Conservation (phyloP, 2,329 filamentous ascomycete species). For the Diaporthe sp. region DNA sequence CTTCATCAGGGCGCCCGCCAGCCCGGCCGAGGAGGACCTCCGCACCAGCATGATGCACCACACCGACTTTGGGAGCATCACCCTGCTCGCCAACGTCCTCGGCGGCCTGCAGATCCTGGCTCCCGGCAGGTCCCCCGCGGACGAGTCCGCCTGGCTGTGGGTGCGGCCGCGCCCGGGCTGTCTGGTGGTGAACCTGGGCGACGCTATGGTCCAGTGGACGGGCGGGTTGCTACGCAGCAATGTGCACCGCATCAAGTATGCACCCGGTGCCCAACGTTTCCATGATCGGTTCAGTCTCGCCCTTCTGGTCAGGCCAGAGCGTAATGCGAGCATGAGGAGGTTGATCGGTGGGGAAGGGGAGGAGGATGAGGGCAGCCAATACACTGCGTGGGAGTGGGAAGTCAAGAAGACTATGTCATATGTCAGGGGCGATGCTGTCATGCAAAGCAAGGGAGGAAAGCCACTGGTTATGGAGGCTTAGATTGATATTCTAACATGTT, state of each 20-base stretch:
- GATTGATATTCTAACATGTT: neutral
- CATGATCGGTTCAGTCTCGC: conserved; percentile 27
- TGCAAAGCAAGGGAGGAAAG: conserved; percentile 15
- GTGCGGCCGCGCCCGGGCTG: conserved; percentile 45
- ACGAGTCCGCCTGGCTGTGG: conserved; percentile 44
- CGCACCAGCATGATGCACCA: conserved; percentile 50
- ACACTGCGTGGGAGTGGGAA: conserved; percentile 36
- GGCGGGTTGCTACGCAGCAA: conserved; percentile 47
- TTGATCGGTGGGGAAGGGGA: neutral
- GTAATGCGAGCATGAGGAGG: conserved; percentile 27
- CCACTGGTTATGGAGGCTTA: neutral
- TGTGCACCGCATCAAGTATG: conserved; percentile 45
- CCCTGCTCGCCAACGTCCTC: conserved; percentile 53
- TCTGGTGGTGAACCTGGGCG: conserved; percentile 45
- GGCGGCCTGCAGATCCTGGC: conserved; percentile 54
- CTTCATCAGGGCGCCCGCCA: conserved; percentile 44
- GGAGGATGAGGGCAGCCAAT: neutral
- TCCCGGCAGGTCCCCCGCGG: conserved; percentile 40
- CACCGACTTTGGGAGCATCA: conserved; percentile 55
- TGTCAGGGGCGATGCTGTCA: conserved; percentile 1
- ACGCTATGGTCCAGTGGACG: conserved; percentile 45
- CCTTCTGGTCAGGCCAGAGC: conserved; percentile 29
- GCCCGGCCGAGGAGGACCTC: conserved; percentile 40
- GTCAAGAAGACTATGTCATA: conserved; percentile 15
- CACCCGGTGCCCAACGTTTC: conserved; percentile 15